Evolutionary conservation across 306 rosid species (phyloP).

Genomic region (Pterocarpus macrocarpus): DNA sequence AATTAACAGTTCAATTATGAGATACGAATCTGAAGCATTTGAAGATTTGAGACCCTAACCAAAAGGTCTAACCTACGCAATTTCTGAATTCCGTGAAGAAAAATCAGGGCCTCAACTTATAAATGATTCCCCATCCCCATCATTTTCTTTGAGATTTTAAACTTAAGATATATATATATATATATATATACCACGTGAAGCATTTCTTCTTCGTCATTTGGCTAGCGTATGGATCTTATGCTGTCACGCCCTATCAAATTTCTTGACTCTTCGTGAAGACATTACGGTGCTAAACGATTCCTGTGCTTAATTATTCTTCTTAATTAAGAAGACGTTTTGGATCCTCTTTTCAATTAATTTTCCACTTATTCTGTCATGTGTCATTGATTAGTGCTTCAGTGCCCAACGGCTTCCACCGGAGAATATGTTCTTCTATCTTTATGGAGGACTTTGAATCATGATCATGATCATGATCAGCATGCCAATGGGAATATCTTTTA

Average conservation of each 20-base stretch:
- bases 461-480: background rate
- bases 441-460: slow-evolving; percentile 1
- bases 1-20: slow-evolving; percentile 2
- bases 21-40: background rate
- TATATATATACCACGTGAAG: background rate
- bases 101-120: too few relatives aligned
- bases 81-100: background rate
- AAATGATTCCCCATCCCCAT: too few relatives aligned
- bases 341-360: background rate
- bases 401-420: background rate
- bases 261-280: slow-evolving; percentile 18
- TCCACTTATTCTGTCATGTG: background rate
- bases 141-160: too few relatives aligned
- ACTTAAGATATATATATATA: too few relatives aligned
- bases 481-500: too few relatives aligned
- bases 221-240: background rate
- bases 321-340: background rate
- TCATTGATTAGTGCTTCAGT: slow-evolving; percentile 11
- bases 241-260: slow-evolving; percentile 1
- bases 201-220: slow-evolving; percentile 2
- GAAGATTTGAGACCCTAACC: background rate
- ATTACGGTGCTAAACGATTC: background rate
- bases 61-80: background rate
- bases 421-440: slow-evolving; percentile 14
- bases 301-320: background rate